Percentiles rank a stretch among this genome's conserved stretches.
Conservation (phyloP, 768 basidiomycete genomes). For the Sporobolomyces roseus region DNA sequence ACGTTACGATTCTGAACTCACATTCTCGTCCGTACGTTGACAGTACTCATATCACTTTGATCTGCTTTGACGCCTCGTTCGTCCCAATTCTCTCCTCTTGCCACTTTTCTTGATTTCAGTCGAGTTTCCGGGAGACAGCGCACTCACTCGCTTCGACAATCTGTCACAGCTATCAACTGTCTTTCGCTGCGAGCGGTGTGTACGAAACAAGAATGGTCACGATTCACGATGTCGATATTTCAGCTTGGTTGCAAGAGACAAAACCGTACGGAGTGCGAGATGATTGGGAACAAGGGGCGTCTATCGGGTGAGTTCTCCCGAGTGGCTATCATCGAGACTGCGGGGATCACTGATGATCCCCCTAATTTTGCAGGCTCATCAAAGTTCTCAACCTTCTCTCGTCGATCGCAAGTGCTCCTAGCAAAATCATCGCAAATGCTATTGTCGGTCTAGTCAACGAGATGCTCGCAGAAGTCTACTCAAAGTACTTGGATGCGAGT, state of each 20-base stretch:
- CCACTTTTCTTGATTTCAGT: no score
- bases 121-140: no score
- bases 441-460: conserved; percentile 18
- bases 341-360: no score
- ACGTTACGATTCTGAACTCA: not conserved
- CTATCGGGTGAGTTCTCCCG: conserved; percentile 19
- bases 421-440: conserved; percentile 6
- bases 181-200: not conserved
- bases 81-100: not conserved
- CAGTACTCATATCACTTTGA: conserved; percentile 11
- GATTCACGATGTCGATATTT: conserved; percentile 1
- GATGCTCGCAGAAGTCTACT: conserved; percentile 6
- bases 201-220: conserved; percentile 28
- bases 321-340: no score
- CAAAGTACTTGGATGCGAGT: conserved; percentile 16
- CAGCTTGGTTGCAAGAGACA: conserved; percentile 21
- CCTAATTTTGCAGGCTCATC: not conserved
- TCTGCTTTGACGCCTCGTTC: not conserved
- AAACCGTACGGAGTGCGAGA: conserved; percentile 23
- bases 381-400: conserved; percentile 18
- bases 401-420: conserved; percentile 2
- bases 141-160: not conserved
- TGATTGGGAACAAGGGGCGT: conserved; percentile 28
- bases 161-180: conserved; percentile 5
- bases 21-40: not conserved